Evolutionary conservation across 805 yeast genomes (phyloP).

Genomic region (Saccharomycopsis sp.): DNA sequence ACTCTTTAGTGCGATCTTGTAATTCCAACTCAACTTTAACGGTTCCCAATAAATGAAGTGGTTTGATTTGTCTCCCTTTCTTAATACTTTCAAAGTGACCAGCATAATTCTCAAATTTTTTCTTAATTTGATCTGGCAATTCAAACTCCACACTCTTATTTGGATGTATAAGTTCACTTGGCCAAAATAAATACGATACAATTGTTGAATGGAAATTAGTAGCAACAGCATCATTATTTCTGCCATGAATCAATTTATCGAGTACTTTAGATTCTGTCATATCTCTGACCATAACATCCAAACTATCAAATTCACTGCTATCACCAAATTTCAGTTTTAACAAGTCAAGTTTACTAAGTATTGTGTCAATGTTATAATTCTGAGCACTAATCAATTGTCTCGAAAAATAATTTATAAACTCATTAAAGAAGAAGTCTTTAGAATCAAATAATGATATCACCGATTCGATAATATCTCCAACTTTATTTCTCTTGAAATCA

Average conservation of each 20-base stretch:
- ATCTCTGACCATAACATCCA: slow-evolving; percentile 83
- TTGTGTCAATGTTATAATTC: slow-evolving; percentile 35
- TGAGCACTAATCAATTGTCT: slow-evolving; percentile 38
- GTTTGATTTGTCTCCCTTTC: slow-evolving; percentile 50
- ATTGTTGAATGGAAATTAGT: slow-evolving; percentile 46
- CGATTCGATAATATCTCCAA: slow-evolving; percentile 63
- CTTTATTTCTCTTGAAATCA: slow-evolving; percentile 58
- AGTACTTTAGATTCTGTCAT: slow-evolving; percentile 47
- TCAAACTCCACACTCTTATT: slow-evolving; percentile 32
- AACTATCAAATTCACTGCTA: slow-evolving; percentile 47
- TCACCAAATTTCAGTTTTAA: slow-evolving; percentile 50
- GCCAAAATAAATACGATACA: slow-evolving; percentile 81
- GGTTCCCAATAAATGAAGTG: slow-evolving; percentile 53
- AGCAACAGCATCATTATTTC: slow-evolving; percentile 22
- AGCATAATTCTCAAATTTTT: slow-evolving; percentile 38
- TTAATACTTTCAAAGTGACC: slow-evolving; percentile 37
- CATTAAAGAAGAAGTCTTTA: slow-evolving; percentile 58
- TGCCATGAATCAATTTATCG: slow-evolving; percentile 32
- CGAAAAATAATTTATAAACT: slow-evolving; percentile 56
- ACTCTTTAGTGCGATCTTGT: slow-evolving; percentile 34
- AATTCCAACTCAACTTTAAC: slow-evolving; percentile 55
- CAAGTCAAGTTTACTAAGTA: slow-evolving; percentile 39
- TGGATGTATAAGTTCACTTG: slow-evolving; percentile 28
- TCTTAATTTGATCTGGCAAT: slow-evolving; percentile 41
- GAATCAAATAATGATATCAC: slow-evolving; percentile 66